phyloP scores from a whole-genome alignment of 495 filamentous ascomycete species.

The Aspergillus wentii region DNA sequence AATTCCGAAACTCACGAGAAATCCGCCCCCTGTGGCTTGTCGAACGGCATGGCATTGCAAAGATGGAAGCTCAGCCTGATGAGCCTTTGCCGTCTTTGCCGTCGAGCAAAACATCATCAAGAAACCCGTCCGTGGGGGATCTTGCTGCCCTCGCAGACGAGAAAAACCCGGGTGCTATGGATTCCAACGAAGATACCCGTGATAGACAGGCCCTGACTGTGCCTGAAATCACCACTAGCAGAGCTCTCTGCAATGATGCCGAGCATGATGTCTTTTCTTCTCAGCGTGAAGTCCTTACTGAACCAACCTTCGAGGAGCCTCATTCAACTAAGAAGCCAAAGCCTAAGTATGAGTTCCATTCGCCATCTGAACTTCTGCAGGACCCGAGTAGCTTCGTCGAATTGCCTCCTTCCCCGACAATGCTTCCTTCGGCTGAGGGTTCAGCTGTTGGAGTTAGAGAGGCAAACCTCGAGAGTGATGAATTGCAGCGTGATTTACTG shows the following conservation, averaged over 20 bases:
- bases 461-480: no score
- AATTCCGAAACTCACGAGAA: conserved; percentile 43
- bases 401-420: conserved; percentile 20
- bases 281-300: conserved; percentile 34
- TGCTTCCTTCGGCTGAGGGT: conserved; percentile 23
- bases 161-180: conserved; percentile 28
- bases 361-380: conserved; percentile 38
- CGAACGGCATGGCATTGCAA: conserved; percentile 37
- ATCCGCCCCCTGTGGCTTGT: conserved; percentile 48
- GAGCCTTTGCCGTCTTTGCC: conserved; percentile 45
- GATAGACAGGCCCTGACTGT: no score
- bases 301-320: conserved; percentile 12
- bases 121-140: conserved; percentile 39
- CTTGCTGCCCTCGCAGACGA: conserved; percentile 26
- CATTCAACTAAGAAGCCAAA: conserved; percentile 19
- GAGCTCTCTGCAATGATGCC: neutral
- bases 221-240: no score
- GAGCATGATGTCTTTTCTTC: conserved; percentile 26
- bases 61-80: conserved; percentile 30
- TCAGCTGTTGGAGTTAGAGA: conserved; percentile 21
- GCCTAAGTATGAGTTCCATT: conserved; percentile 42
- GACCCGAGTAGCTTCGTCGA: conserved; percentile 24
- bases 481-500: conserved; percentile 7
- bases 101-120: conserved; percentile 44
- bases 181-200: conserved; percentile 12